A percentile compares a stretch with the other conserved stretches of the same genome.
These are phyloP conservation scores for Uronychia setigera DNA, from an alignment of 73 alveolate genomes.

Conservation along the genomic window DNA sequence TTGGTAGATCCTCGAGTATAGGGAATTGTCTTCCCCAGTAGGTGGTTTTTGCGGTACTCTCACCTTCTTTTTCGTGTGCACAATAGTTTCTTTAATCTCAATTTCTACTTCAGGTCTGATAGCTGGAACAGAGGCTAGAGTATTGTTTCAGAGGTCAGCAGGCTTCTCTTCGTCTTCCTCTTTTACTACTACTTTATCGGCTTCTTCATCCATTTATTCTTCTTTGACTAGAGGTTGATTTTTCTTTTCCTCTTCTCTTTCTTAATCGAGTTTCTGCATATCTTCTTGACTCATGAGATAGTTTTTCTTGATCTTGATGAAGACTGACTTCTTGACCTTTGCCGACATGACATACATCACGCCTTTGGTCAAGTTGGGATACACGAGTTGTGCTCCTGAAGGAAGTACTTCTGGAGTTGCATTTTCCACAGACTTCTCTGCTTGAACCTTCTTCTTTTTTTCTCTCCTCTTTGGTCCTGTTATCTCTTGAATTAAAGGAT, in stretches of 20 bases:
- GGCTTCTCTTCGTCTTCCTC: background rate
- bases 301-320: background rate
- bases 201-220: background rate
- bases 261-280: background rate
- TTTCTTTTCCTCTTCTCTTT: background rate
- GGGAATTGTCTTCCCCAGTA: background rate
- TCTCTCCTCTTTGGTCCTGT: background rate
- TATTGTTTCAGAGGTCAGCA: background rate
- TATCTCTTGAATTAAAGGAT: background rate
- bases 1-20: background rate
- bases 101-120: slow-evolving; percentile 1
- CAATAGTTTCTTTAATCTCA: slow-evolving; percentile 1
- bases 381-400: background rate
- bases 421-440: background rate
- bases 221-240: background rate
- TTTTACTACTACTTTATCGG: background rate
- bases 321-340: background rate
- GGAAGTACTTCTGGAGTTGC: background rate
- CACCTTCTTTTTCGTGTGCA: background rate
- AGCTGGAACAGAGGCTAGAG: background rate
- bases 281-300: background rate
- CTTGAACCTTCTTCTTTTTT: background rate
- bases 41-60: background rate
- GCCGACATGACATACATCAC: background rate
- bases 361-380: slow-evolving; percentile 1